Evolutionary conservation across 2,329 filamentous ascomycete species (phyloP).

Genomic region (Penicillium sclerotiorum): DNA sequence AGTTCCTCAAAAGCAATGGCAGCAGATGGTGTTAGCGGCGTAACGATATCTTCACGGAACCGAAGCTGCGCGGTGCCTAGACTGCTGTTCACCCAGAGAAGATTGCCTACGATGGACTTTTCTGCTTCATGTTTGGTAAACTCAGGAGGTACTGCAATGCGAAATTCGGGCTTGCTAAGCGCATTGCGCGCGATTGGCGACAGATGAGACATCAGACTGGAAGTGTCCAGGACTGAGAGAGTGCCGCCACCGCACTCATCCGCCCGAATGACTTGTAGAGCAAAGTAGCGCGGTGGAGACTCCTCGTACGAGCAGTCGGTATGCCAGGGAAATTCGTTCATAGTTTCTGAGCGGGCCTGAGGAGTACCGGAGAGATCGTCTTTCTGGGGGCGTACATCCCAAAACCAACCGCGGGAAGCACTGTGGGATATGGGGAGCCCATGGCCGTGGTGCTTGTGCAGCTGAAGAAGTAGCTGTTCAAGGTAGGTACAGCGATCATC

Average conservation of each 20-base stretch:
- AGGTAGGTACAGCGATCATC: slow-evolving; percentile 42
- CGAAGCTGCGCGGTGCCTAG: slow-evolving; percentile 1
- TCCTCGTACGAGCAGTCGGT: slow-evolving; percentile 50
- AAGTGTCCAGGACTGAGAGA: background rate
- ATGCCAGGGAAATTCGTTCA: slow-evolving; percentile 48
- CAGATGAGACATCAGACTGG: slow-evolving; percentile 27
- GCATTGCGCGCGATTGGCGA: slow-evolving; percentile 22
- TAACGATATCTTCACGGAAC: slow-evolving; percentile 34
- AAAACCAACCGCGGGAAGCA: slow-evolving; percentile 47
- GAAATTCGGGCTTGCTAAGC: slow-evolving; percentile 33
- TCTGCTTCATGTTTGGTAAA: slow-evolving; percentile 29
- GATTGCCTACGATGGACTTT: slow-evolving; percentile 23
- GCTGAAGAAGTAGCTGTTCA: slow-evolving; percentile 33
- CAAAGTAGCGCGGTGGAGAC: slow-evolving; percentile 42
- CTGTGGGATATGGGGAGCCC: slow-evolving; percentile 46
- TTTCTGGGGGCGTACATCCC: slow-evolving; percentile 42
- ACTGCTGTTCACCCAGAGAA: slow-evolving; percentile 15
- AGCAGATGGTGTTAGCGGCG: slow-evolving; percentile 28
- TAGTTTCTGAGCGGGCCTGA: slow-evolving; percentile 45
- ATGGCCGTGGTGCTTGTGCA: slow-evolving; percentile 39
- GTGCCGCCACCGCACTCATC: slow-evolving; percentile 38
- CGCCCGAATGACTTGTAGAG: slow-evolving; percentile 46
- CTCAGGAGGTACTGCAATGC: slow-evolving; percentile 37
- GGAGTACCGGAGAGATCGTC: background rate
- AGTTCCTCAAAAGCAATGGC: slow-evolving; percentile 32